Evolutionary conservation across 495 filamentous ascomycete genomes (phyloP).

Genomic region (Viridothelium virens): DNA sequence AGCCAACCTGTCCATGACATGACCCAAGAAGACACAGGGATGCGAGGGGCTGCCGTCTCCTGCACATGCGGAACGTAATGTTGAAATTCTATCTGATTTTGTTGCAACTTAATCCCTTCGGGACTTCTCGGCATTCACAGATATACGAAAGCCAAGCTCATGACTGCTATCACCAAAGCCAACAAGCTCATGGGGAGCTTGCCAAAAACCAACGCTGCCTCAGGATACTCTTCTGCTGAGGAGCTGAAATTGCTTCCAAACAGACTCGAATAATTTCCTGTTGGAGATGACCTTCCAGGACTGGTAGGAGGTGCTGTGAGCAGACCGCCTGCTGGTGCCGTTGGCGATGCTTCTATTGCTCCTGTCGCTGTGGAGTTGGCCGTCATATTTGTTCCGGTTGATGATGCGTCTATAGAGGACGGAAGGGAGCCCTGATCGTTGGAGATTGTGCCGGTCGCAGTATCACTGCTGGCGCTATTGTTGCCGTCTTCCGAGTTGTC

Average conservation of each 20-base stretch:
- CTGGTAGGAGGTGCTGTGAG: background rate
- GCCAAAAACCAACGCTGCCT: background rate
- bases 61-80: too few relatives aligned
- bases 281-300: background rate
- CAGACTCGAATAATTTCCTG: constrained; percentile 4
- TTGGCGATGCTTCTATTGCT: background rate
- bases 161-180: background rate
- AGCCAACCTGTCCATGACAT: too few relatives aligned
- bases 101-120: too few relatives aligned
- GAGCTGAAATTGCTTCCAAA: background rate
- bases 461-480: background rate
- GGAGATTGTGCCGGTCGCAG: background rate
- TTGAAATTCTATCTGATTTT: too few relatives aligned
- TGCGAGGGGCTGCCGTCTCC: too few relatives aligned
- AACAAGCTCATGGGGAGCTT: constrained; percentile 3
- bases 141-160: background rate
- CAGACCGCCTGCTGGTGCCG: background rate
- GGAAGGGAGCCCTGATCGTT: background rate
- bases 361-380: background rate
- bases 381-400: background rate
- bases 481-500: background rate
- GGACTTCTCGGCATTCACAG: background rate
- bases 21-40: too few relatives aligned
- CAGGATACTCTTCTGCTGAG: constrained; percentile 2
- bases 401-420: background rate